These are phyloP conservation scores for Manihot esculenta DNA, from an alignment of 441 rosid genomes.

Conservation along the genomic window DNA sequence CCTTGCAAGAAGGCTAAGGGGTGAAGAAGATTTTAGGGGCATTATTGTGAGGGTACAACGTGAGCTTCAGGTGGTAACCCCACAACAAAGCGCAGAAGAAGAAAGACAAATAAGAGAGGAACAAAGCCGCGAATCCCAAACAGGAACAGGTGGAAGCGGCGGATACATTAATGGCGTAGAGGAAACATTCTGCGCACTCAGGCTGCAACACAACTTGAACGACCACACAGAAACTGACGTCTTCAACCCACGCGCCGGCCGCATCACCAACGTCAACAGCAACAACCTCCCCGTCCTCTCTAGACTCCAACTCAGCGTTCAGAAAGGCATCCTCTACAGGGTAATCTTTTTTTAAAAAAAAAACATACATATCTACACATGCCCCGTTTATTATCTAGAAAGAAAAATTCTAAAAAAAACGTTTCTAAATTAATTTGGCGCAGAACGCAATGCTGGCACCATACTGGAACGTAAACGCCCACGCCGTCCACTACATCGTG, in stretches of 20 bases:
- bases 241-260: slow-evolving; percentile 56
- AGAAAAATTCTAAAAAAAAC: too few species aligned
- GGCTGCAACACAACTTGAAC: slow-evolving; percentile 49
- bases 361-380: too few species aligned
- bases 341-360: slow-evolving; percentile 29
- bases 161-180: slow-evolving; percentile 58
- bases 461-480: slow-evolving; percentile 58
- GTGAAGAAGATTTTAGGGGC: slow-evolving; percentile 44
- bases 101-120: slow-evolving; percentile 20
- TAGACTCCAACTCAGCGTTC: slow-evolving; percentile 52
- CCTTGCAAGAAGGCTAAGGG: slow-evolving; percentile 45
- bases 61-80: slow-evolving; percentile 47
- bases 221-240: slow-evolving; percentile 55
- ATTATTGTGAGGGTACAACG: slow-evolving; percentile 47
- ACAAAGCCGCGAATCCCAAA: slow-evolving; percentile 20
- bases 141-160: slow-evolving; percentile 3
- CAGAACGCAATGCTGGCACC: slow-evolving; percentile 59
- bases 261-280: slow-evolving; percentile 54
- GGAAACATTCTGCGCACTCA: slow-evolving; percentile 62
- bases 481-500: slow-evolving; percentile 48
- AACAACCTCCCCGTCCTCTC: slow-evolving; percentile 56
- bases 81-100: slow-evolving; percentile 39
- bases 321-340: slow-evolving; percentile 40
- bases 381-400: too few species aligned
- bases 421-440: too few species aligned